Evolutionary conservation across 1,139 yeast genomes (phyloP), one percentile per base, ranked within the genome.

Genomic region (Candida labiduridarum): DNA sequence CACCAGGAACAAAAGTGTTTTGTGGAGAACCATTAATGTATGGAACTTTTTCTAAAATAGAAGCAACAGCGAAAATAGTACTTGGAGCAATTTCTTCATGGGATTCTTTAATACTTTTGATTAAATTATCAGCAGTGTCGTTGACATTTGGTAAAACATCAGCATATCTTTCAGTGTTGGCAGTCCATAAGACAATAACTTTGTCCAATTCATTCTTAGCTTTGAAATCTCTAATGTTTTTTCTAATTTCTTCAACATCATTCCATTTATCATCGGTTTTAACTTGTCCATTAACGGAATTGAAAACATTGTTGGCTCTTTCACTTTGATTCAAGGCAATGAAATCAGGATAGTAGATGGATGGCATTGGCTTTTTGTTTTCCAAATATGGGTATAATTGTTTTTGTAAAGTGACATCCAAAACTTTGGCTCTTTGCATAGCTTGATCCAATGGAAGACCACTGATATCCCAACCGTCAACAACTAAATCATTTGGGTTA

Each of bases 21-120:
- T 92, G 98, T 52, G 98, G 98, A 38, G 97, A 90, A 45, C 98
- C 98, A 66, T 92, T 92, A 69, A 92, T 89, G 76, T 90, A 92
- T 51, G 97, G 96, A 53, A 85, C 83, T 45, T 83, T 80, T 68
- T 92, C 97, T 65, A 92, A 79, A 61, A 92, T 92, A 52, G 90
- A 84, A 27, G 98, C 98, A 60, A 90, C 89, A 7, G 97, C 97
- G 65, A 92, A 92, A 55, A 92, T 70, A 19, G 97, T 90, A 25
- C 96, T 89, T 56, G 97, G 97, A 44, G 96, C 82, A 58, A 92
- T 82, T 74, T 92, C 97, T 39, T 72, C 78, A 66, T 92, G 96
- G 63, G 88, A 89, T 45, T 68, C 70, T 74, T 89, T 90, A 69
- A 91, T 85, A 36, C 96, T 69, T 55, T 79, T 74, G 61, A 92